A percentile compares a stretch with the other conserved stretches of the same genome.
Conservation (phyloP, 352 stramenopile genomes). For the Phytopythium delawarense region DNA sequence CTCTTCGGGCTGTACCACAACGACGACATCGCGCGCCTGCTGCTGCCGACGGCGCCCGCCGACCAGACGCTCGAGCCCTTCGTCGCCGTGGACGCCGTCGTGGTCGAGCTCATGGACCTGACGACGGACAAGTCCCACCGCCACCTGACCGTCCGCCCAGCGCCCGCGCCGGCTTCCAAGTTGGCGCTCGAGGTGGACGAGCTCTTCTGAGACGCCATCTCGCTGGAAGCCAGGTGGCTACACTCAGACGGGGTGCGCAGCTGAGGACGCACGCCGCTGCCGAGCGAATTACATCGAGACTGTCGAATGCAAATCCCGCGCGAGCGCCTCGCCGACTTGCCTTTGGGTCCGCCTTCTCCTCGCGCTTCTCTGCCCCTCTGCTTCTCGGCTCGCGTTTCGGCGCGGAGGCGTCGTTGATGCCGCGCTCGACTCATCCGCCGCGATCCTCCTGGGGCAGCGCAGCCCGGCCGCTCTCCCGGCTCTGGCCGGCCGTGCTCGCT, state of each 20-base stretch:
- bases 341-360: not conserved
- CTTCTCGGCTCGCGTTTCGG: not conserved
- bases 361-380: not conserved
- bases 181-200: constrained; percentile 60
- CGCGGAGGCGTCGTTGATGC: not conserved
- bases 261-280: too few relatives aligned
- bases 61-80: constrained; percentile 33
- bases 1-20: constrained; percentile 58
- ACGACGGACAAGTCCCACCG: constrained; percentile 51
- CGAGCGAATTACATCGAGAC: not conserved
- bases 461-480: not conserved
- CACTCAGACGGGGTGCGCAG: not conserved
- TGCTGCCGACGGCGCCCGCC: constrained; percentile 12
- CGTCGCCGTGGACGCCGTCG: constrained; percentile 56
- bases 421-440: not conserved
- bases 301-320: not conserved
- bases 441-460: not conserved
- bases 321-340: not conserved
- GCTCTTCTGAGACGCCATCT: constrained; percentile 43
- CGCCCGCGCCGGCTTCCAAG: constrained; percentile 25
- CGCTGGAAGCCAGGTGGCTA: not conserved
- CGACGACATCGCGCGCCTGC: constrained; percentile 51
- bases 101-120: constrained; percentile 68
- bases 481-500: not conserved
- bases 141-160: constrained; percentile 43